phyloP scores from a whole-genome alignment of 306 rosid genomes.

The Citrullus mucosospermus region DNA sequence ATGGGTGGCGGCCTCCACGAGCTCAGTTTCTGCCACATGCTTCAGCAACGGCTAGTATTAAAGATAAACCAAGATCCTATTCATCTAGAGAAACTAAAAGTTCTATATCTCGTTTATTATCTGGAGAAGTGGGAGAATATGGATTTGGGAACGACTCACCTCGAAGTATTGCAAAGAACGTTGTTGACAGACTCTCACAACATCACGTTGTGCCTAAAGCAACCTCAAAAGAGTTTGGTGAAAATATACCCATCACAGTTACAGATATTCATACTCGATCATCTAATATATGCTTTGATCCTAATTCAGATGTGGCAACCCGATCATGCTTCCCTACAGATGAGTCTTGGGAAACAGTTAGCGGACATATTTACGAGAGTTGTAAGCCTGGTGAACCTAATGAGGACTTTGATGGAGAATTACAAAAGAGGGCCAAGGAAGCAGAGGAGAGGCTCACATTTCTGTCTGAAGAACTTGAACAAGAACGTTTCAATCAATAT shows the following conservation, averaged over 20 bases:
- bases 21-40: constrained; percentile 47
- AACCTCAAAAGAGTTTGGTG: constrained; percentile 29
- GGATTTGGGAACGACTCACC: constrained; percentile 72
- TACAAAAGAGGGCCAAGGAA: constrained; percentile 49
- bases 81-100: constrained; percentile 63
- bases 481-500: constrained; percentile 43
- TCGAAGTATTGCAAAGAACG: constrained; percentile 71
- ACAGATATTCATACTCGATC: constrained; percentile 62
- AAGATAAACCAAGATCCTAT: constrained; percentile 42
- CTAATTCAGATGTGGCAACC: constrained; percentile 31
- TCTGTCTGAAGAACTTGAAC: constrained; percentile 56
- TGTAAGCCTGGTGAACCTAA: constrained; percentile 32
- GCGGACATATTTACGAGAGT: constrained; percentile 19
- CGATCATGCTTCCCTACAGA: constrained; percentile 28
- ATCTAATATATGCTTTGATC: constrained; percentile 29
- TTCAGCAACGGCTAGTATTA: constrained; percentile 46
- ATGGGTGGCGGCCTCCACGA: constrained; percentile 64
- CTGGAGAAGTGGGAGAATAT: constrained; percentile 57
- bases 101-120: constrained; percentile 28
- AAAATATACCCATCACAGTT: constrained; percentile 55
- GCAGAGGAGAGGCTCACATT: constrained; percentile 66
- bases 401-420: constrained; percentile 44
- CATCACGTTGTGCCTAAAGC: constrained; percentile 32
- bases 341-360: constrained; percentile 27
- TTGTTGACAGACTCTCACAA: constrained; percentile 74